These are phyloP conservation scores for Penicillium sp. DNA, from an alignment of 2,329 filamentous ascomycete species.

Conservation along the genomic window DNA sequence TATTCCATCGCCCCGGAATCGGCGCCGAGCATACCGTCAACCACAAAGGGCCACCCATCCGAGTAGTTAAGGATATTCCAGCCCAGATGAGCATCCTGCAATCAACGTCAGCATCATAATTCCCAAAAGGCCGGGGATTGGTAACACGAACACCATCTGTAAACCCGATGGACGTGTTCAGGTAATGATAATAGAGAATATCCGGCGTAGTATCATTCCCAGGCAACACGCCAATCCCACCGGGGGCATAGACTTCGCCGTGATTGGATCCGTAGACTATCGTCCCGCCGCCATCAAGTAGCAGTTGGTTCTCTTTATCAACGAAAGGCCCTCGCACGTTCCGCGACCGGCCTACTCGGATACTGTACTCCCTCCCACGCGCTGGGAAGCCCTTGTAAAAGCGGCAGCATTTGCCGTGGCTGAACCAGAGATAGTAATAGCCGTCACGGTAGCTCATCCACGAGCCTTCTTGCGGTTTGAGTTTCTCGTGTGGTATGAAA, in stretches of 20 bases:
- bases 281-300: slow-evolving; percentile 35
- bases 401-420: slow-evolving; percentile 38
- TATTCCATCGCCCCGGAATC: not conserved
- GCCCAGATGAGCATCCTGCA: slow-evolving; percentile 36
- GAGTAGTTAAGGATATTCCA: slow-evolving; percentile 39
- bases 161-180: slow-evolving; percentile 36
- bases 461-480: slow-evolving; percentile 34
- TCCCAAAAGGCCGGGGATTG: not conserved
- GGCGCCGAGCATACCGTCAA: slow-evolving; percentile 2
- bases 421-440: slow-evolving; percentile 43
- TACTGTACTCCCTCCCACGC: slow-evolving; percentile 35
- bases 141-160: slow-evolving; percentile 23
- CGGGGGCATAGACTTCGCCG: slow-evolving; percentile 39
- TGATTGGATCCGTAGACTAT: slow-evolving; percentile 40
- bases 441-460: slow-evolving; percentile 37
- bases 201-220: slow-evolving; percentile 27
- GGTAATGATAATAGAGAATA: slow-evolving; percentile 42
- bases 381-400: slow-evolving; percentile 28
- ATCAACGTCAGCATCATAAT: not conserved
- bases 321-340: slow-evolving; percentile 35
- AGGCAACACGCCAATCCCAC: slow-evolving; percentile 35
- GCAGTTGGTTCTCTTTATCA: slow-evolving; percentile 27
- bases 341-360: slow-evolving; percentile 37
- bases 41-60: slow-evolving; percentile 37
- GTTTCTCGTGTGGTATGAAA: slow-evolving; percentile 16